phyloP scores from a whole-genome alignment of 768 basidiomycete genomes.

The Grammothele lineata region DNA sequence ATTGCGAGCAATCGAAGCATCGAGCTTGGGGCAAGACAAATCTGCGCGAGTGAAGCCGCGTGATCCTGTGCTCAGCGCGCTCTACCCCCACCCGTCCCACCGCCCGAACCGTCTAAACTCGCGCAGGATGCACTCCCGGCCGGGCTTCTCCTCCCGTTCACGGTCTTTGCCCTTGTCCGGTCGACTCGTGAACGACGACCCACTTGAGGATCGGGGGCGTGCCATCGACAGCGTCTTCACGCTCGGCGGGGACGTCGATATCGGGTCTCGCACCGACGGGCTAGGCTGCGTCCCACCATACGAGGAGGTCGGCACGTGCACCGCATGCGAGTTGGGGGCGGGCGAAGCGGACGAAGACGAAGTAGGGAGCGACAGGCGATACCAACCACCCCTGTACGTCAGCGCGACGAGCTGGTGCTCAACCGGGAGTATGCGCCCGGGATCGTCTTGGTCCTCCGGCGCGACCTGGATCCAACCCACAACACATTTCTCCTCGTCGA shows the following conservation, averaged over 20 bases:
- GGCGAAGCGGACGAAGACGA: constrained; percentile 25
- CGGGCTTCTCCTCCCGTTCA: constrained; percentile 55
- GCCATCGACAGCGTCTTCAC: constrained; percentile 31
- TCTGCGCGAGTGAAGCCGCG: no score
- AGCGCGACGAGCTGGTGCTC: constrained; percentile 81
- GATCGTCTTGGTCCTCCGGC: constrained; percentile 31
- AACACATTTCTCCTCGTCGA: constrained; percentile 80
- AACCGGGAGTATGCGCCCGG: constrained; percentile 19
- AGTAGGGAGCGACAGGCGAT: constrained; percentile 65
- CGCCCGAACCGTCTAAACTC: constrained; percentile 82
- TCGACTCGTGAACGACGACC: constrained; percentile 46
- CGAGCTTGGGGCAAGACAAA: no score
- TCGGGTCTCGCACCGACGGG: constrained; percentile 4
- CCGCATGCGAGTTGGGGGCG: constrained; percentile 17
- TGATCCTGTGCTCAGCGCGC: no score
- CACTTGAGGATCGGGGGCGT: constrained; percentile 50
- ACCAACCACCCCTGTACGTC: constrained; percentile 92
- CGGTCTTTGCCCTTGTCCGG: constrained; percentile 55
- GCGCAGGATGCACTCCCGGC: constrained; percentile 61
- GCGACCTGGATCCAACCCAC: constrained; percentile 78
- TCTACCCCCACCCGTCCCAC: constrained; percentile 78
- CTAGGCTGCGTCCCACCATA: neutral
- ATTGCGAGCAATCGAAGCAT: no score
- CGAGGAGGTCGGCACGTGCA: no score
- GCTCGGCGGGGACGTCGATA: constrained; percentile 41